phyloP scores from a whole-genome alignment of 2,329 filamentous ascomycete species.

The Knufia petricola region DNA sequence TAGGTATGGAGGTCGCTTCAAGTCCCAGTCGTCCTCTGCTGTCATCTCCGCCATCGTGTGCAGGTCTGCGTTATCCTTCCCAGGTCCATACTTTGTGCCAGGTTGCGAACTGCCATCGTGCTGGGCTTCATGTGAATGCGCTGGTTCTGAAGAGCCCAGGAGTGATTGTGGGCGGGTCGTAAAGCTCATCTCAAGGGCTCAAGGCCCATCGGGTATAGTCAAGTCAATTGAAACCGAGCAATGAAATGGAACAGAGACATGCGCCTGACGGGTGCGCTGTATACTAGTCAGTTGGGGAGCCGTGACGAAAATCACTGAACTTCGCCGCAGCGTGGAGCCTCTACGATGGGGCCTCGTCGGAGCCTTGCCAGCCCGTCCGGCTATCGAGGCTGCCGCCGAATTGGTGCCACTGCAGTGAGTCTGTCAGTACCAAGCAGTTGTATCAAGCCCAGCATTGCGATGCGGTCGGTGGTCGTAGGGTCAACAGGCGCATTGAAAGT shows the following conservation, averaged over 20 bases:
- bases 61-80: constrained; percentile 20
- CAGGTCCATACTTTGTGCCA: constrained; percentile 18
- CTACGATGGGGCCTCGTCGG: not conserved
- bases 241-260: too few species aligned
- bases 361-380: not conserved
- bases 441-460: too few species aligned
- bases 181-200: constrained; percentile 45
- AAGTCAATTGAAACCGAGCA: not conserved
- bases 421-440: too few species aligned
- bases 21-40: constrained; percentile 20
- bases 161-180: constrained; percentile 45
- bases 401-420: too few species aligned
- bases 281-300: not conserved
- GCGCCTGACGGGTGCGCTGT: too few species aligned
- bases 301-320: constrained; percentile 3
- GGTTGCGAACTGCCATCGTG: constrained; percentile 25
- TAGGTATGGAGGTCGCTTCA: constrained; percentile 49
- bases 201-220: constrained; percentile 13
- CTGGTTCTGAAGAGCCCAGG: constrained; percentile 35
- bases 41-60: constrained; percentile 17
- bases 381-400: too few species aligned
- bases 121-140: constrained; percentile 11
- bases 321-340: not conserved
- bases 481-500: too few species aligned
- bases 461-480: too few species aligned